phyloP scores from a whole-genome alignment of 768 basidiomycete genomes.

The Gelatoporia subvermispora region DNA sequence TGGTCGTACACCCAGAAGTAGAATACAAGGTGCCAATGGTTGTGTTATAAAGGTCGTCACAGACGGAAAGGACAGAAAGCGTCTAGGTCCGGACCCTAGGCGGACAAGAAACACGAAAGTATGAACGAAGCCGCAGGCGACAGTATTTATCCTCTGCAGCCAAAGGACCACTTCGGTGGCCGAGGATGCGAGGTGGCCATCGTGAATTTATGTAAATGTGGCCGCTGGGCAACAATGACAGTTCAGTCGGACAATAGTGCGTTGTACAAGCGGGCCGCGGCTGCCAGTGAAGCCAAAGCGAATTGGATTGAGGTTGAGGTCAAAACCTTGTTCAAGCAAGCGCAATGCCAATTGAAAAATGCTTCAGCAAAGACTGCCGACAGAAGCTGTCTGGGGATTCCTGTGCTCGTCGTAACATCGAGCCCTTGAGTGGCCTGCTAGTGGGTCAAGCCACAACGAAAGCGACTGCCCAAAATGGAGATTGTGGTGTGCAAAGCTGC shows the following conservation, averaged over 20 bases:
- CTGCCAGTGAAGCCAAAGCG: too few relatives aligned
- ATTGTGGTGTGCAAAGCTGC: too few relatives aligned
- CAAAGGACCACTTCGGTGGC: constrained; percentile 18
- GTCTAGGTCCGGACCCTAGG: constrained; percentile 2
- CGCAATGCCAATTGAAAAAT: too few relatives aligned
- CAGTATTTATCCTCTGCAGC: constrained; percentile 13
- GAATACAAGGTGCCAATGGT: neutral
- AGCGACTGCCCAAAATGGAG: too few relatives aligned
- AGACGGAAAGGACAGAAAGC: constrained; percentile 1
- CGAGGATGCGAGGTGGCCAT: neutral
- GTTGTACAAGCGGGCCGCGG: too few relatives aligned
- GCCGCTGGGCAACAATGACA: constrained; percentile 3
- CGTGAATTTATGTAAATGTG: constrained; percentile 1
- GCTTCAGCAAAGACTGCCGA: too few relatives aligned
- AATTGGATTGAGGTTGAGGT: too few relatives aligned
- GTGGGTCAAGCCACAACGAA: too few relatives aligned
- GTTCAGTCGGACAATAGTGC: constrained; percentile 2
- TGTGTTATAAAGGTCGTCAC: neutral
- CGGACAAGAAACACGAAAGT: neutral
- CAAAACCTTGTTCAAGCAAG: too few relatives aligned
- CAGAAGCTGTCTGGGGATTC: too few relatives aligned
- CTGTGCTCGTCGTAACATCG: too few relatives aligned
- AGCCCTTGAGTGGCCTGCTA: too few relatives aligned
- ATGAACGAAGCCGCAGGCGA: constrained; percentile 1
- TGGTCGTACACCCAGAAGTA: neutral